Conservation (phyloP, 1,139 yeast genomes). For the Pichia sp. region DNA sequence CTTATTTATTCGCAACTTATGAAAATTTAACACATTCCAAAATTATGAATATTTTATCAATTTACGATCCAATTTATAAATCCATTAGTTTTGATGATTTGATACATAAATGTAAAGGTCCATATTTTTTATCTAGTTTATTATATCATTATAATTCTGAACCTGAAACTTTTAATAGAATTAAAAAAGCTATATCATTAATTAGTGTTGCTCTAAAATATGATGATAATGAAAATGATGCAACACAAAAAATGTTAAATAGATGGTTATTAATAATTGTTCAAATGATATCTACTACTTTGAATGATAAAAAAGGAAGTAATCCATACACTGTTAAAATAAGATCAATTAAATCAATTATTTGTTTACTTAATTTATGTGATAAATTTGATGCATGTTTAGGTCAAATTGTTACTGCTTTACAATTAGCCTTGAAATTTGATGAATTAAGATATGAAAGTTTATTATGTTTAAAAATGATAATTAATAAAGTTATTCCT, state of each 20-base stretch:
- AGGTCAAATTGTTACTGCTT: conserved; percentile 83
- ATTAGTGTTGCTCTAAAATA: conserved; percentile 32
- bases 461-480: conserved; percentile 59
- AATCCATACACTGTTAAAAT: conserved; percentile 69
- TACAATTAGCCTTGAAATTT: conserved; percentile 73
- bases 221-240: conserved; percentile 5
- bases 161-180: conserved; percentile 26
- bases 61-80: conserved; percentile 40
- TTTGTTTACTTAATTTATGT: conserved; percentile 58
- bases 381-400: conserved; percentile 64
- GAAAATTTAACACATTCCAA: conserved; percentile 41
- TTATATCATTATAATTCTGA: conserved; percentile 23
- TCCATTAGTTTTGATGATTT: conserved; percentile 38
- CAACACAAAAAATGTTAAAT: conserved; percentile 12
- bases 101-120: conserved; percentile 38
- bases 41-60: conserved; percentile 49
- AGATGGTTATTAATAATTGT: conserved; percentile 66
- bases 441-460: conserved; percentile 57
- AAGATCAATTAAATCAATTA: conserved; percentile 67
- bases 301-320: conserved; percentile 66
- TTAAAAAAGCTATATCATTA: conserved; percentile 36
- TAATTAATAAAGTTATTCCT: conserved; percentile 46
- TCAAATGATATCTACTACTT: conserved; percentile 71
- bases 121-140: conserved; percentile 25
- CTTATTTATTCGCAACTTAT: conserved; percentile 36